Base-by-base conservation (phyloP, 352 stramenopile species). In the Globisporangium abappressorium region DNA sequence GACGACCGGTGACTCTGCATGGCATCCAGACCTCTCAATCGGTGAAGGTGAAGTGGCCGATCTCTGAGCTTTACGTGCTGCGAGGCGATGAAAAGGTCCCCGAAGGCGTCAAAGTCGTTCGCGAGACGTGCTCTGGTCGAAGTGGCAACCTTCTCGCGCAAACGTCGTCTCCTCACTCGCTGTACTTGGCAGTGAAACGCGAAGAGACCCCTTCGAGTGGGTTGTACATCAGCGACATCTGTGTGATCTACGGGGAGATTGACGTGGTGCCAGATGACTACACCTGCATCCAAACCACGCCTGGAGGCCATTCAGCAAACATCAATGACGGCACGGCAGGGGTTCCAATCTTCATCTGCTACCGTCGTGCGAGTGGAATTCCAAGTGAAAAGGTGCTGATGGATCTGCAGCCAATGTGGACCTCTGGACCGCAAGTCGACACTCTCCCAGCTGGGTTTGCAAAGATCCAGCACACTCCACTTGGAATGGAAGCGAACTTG, bases 401-500 rank as follows among this genome's bases (percentile, higher is more conserved):
- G 80, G 84, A 94, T 62, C 55, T 95, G 20, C 66, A 79, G 14
- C 74, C 93, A 15, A 88, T 94, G 79, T 93, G 85, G 84, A 91
- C 87, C 18, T 92, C 85, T 4, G 84, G 85, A 0, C 66, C 73
- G 0, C 76, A 90, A 65, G 74, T 75, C 1, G 86, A 95, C 51
- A 69, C 81, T 8, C 62, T 94, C 20, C 86, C 89, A 1, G 62
- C 58, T 0, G 85, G 86, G 11, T 96, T 92, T 65, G 91, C 79
- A 11, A 96, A 96, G 63, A 85, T 96, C 41, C 80, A 90, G 62
- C 86, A 96, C 53, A 96, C 89, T 2, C 89, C 89, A 49, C 73
- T 96, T 0, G 89, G 89, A 8, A 95, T 96, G 87, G 86, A 94
- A 34, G 89, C 89, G 7, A 95, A 95, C 66, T 43, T 96, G 63